Evolutionary conservation across 163 green algal species (phyloP), one percentile per base, ranked within the genome.

Genomic region (Chlamydomonas reinhardtii): DNA sequence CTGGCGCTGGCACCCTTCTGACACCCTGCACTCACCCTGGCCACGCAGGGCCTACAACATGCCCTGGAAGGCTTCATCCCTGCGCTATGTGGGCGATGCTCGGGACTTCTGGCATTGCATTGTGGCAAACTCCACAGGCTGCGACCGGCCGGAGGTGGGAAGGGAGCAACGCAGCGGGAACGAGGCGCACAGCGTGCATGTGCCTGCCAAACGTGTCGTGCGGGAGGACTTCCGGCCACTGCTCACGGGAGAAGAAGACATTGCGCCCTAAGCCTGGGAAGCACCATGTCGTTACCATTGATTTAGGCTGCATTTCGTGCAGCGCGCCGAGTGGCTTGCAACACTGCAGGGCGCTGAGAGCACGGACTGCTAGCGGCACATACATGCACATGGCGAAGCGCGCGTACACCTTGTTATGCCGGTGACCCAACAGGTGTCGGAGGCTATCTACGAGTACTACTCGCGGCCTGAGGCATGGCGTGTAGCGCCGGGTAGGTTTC

Each of bases 371-470:
- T 17, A 56, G 48, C 48, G 6, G 59, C 22, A 31, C 59, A 1
- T n/a, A 22, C 27, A 22, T 70, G 24, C 25, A 5, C 0, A 27
- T 70, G 8, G 4, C 62, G 12, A 4, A 32, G 2, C 62, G 16
- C 62, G n/a, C n/a, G n/a, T 35, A 5, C 62, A 2, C 59, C 5
- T 70, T 22, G 16, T 29, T 19, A 0, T 29, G 62, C 59, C 59
- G 3, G 22, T 22, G 4, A n/a, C 22, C 39, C 16, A 54, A 8
- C 73, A 80, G 73, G 73, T 96, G 35, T 91, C 93, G 43, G 92
- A 96, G 71, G 91, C 95, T 14, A 54, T 97, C 0, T 97, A 97
- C 77, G 32, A 92, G 25, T 94, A 97, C 77, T 98, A 95, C 73
- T 83, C 89, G 0, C 56, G 80, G 5, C 71, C 86, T 0, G 83